Evolutionary conservation across 2,329 filamentous ascomycete genomes (phyloP).

Genomic region (Fusarium sp.): DNA sequence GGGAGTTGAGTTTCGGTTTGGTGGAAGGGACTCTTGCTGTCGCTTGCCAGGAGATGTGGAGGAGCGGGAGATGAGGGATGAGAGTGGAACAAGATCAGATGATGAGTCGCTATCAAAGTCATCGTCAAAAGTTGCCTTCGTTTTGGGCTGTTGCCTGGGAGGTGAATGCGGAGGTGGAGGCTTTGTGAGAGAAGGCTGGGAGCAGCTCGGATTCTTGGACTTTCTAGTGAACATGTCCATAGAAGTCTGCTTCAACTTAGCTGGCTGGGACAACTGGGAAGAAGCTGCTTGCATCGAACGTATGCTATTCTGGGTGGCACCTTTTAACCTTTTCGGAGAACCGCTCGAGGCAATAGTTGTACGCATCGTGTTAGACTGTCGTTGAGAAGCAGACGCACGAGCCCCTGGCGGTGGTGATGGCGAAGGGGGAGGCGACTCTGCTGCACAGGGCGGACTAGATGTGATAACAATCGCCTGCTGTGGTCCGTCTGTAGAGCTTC

Average conservation of each 20-base stretch:
- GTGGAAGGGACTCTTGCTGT: conserved; percentile 1
- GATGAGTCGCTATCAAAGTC: conserved; percentile 36
- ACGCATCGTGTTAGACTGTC: conserved; percentile 44
- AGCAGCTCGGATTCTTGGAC: conserved; percentile 10
- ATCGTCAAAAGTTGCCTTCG: background rate
- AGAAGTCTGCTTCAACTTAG: conserved; percentile 50
- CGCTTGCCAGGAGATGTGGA: conserved; percentile 25
- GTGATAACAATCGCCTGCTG: conserved; percentile 58
- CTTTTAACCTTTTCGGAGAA: conserved; percentile 39
- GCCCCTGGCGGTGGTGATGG: conserved; percentile 37
- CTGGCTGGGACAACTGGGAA: conserved; percentile 16
- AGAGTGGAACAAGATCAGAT: conserved; percentile 33
- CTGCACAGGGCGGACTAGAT: conserved; percentile 55
- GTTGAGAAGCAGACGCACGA: conserved; percentile 20
- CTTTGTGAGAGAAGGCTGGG: conserved; percentile 16
- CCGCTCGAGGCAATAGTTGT: conserved; percentile 38
- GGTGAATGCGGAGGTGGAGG: background rate
- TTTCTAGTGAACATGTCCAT: conserved; percentile 47
- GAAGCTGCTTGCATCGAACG: background rate
- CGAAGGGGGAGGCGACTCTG: conserved; percentile 48
- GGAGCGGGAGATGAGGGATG: conserved; percentile 13
- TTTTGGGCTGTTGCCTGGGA: background rate
- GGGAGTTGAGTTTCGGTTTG: conserved; percentile 18
- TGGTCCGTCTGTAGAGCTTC: conserved; percentile 41
- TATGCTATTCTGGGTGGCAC: background rate